phyloP scores from a whole-genome alignment of 345 rosid genomes.

The Salix arbutifolia region DNA sequence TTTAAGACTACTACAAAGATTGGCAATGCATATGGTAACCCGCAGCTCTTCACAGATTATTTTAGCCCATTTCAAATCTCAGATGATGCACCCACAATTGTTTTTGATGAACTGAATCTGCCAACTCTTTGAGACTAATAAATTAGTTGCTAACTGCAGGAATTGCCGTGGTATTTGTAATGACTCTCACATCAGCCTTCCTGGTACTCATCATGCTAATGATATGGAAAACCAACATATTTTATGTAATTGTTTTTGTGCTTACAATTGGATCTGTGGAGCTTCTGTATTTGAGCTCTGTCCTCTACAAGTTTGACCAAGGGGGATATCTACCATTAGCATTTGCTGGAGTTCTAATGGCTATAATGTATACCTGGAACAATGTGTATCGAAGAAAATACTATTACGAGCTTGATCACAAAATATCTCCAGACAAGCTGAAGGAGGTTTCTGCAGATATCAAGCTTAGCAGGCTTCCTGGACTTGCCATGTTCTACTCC shows the following conservation, averaged over 20 bases:
- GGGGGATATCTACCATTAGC: slow-evolving; percentile 54
- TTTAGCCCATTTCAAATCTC: too few relatives aligned
- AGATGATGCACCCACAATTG: too few relatives aligned
- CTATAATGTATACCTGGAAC: slow-evolving; percentile 48
- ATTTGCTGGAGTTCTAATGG: slow-evolving; percentile 36
- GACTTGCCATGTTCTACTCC: slow-evolving; percentile 50
- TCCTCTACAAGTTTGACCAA: slow-evolving; percentile 45
- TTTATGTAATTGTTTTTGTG: slow-evolving; percentile 27
- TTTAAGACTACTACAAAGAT: slow-evolving; percentile 42
- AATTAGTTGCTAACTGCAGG: slow-evolving; percentile 20
- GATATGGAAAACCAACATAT: slow-evolving; percentile 48
- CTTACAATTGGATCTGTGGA: slow-evolving; percentile 30
- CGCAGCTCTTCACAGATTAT: not conserved
- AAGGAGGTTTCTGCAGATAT: slow-evolving; percentile 15
- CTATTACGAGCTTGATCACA: slow-evolving; percentile 44
- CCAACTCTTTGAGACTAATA: too few relatives aligned
- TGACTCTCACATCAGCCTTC: slow-evolving; percentile 42
- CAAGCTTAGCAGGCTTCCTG: slow-evolving; percentile 29
- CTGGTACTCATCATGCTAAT: slow-evolving; percentile 46
- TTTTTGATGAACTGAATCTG: too few relatives aligned
- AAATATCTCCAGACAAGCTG: slow-evolving; percentile 34
- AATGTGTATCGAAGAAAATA: slow-evolving; percentile 38
- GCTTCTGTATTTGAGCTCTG: slow-evolving; percentile 44
- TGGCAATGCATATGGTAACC: slow-evolving; percentile 67
- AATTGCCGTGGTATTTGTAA: slow-evolving; percentile 52